These are phyloP conservation scores for Clarireedia homoeocarpa DNA, from an alignment of 2,329 filamentous ascomycete species.

Conservation along the genomic window DNA sequence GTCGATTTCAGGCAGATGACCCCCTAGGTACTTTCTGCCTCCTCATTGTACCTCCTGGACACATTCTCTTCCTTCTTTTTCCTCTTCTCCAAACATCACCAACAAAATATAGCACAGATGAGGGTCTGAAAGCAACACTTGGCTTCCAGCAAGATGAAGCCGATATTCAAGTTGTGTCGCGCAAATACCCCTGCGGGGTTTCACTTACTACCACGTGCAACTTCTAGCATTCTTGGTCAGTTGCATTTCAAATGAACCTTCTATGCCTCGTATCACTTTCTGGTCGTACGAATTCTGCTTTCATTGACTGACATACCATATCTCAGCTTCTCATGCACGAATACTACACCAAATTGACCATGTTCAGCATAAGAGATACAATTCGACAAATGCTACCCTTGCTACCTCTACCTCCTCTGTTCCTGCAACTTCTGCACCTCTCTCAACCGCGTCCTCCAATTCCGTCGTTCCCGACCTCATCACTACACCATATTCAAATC, in stretches of 20 bases:
- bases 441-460: slow-evolving; percentile 3
- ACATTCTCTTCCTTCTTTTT: too few relatives aligned
- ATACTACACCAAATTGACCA: background rate
- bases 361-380: slow-evolving; percentile 1
- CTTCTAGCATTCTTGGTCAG: background rate
- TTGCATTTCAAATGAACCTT: background rate
- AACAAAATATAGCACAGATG: background rate
- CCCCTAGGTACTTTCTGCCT: too few relatives aligned
- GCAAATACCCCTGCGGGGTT: background rate
- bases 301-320: background rate
- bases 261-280: background rate
- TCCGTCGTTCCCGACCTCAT: slow-evolving; percentile 2
- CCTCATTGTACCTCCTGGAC: too few relatives aligned
- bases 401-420: background rate
- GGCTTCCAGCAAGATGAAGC: slow-evolving; percentile 8
- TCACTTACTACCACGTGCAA: background rate
- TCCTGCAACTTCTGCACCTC: background rate
- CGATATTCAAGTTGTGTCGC: slow-evolving; percentile 8
- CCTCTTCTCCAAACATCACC: too few relatives aligned
- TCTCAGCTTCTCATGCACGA: background rate
- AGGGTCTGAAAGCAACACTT: slow-evolving; percentile 7
- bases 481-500: slow-evolving; percentile 53
- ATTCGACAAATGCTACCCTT: background rate
- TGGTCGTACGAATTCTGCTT: background rate
- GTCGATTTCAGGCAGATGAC: too few relatives aligned